Base-by-base conservation (phyloP, 1,139 yeast species). In the Candida neerlandica region DNA sequence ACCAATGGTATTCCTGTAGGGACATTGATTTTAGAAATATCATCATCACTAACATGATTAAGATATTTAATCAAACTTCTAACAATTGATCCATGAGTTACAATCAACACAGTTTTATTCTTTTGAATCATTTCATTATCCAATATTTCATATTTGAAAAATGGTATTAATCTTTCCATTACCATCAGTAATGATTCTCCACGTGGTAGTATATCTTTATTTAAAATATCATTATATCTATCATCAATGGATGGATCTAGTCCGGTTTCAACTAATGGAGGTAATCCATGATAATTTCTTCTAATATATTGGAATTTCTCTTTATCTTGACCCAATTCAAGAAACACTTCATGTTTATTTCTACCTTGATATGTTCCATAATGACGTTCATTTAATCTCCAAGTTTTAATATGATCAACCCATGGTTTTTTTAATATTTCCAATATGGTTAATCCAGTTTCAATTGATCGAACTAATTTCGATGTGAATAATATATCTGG, bases 321-420 rank as follows among this genome's bases (percentile, higher is more conserved):
- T 59, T 82, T 69, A 37, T 81, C 81, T 53, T 80, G 70, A n/a
- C 89, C 89, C 52, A 80, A 78, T 57, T 79, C 71, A 39, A 70
- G 57, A 53, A 82, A 67, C 3, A 85, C 80, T 23, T 78, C 78
- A 45, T 76, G 78, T 61, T 85, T 85, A 48, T 55, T 57, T 42
- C 77, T 70, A n/a, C 94, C 94, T 66, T 87, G 95, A 63, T 86
- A 78, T 30, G 78, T 72, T 1, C 96, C 96, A 63, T 88, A 87
- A 65, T 87, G 95, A 52, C 95, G 77, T 62, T 87, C 94, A 63
- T 87, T 87, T 54, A 87, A 66, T 58, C 89, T 76, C 94, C 95
- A 88, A 5, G 81, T 72, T 62, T 81, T 79, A 47, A 65, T 54
- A 41, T 76, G 73, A 56, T 81, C 84, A 42, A 81, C 59, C 73